A percentile compares a stretch with the other conserved stretches of the same genome.
Evolutionary conservation across 192 early-diverging fungal species (phyloP).

Genomic region (Geosiphon pyriformis): DNA sequence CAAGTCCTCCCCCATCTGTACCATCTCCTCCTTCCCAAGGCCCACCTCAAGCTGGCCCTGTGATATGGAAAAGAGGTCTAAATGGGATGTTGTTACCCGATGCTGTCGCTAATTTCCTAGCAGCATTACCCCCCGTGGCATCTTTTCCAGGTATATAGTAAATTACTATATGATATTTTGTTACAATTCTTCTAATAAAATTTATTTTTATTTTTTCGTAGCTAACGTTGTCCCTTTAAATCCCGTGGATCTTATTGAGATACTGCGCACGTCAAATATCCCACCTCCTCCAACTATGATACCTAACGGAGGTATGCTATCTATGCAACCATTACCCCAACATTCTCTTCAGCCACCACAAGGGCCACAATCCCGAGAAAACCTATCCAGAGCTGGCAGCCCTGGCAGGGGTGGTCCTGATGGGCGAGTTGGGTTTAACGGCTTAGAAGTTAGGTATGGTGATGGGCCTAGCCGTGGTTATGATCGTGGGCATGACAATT

Average conservation of each 20-base stretch:
- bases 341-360: background rate
- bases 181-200: background rate
- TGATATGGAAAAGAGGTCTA: background rate
- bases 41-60: background rate
- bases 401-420: background rate
- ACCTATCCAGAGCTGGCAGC: background rate
- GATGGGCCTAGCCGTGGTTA: background rate
- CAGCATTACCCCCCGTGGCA: constrained; percentile 32
- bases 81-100: constrained; percentile 29
- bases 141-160: constrained; percentile 25
- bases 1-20: background rate
- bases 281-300: background rate
- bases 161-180: background rate
- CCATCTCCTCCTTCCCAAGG: background rate
- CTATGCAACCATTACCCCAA: background rate
- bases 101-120: constrained; percentile 32
- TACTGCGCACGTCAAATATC: constrained; percentile 5
- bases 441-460: constrained; percentile 3
- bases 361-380: background rate
- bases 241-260: constrained; percentile 7
- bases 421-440: too few species aligned
- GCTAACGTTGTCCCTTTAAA: constrained; percentile 2
- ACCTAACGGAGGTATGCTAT: background rate
- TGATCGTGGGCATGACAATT: background rate
- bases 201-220: background rate